Base-by-base conservation (phyloP, 805 yeast species). In the Sugiyamaella americana region DNA sequence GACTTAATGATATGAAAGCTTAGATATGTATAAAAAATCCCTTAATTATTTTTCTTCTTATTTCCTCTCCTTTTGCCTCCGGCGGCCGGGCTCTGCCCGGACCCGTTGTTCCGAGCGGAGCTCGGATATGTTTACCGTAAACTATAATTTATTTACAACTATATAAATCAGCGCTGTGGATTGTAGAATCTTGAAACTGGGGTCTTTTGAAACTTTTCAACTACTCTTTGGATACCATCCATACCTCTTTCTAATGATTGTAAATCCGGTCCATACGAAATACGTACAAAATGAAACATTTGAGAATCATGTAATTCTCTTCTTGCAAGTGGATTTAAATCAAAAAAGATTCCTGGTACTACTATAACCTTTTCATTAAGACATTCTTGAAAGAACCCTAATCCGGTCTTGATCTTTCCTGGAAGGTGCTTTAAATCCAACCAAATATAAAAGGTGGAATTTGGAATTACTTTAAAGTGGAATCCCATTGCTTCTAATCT, bases 341-440 rank as follows among this genome's bases (percentile, higher is more conserved):
- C 76, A 58, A 78, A 78, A 66, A 78, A 78, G 51, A 78, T 77
- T 13, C 83, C 83, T 2, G 83, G 83, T 17, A 78, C 83, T 26
- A 75, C 73, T 56, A 78, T 78, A 10, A 76, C 79, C 54, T 72
- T 72, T 53, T 77, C 80, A 55, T 76, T 81, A 37, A 78, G 63
- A 50, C 80, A 76, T 59, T 78, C 83, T 57, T 78, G 83, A 71
- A 78, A 78, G 55, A 78, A 78, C 0, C 83, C 82, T 37, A 78
- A 67, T 56, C 81, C 75, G 56, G 77, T 78, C 40, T 75, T 66
- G 43, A 78, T 62, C 58, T 78, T 78, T 1, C 76, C 75, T 1
- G 82, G 82, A 37, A 78, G 68, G 51, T 73, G 78, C 17, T 72
- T 64, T 37, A 78, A 65, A 53, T 78, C 79, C 44, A 77, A 69